Base-by-base conservation (phyloP, 352 stramenopile species). In the Elongisporangium anandrum region DNA sequence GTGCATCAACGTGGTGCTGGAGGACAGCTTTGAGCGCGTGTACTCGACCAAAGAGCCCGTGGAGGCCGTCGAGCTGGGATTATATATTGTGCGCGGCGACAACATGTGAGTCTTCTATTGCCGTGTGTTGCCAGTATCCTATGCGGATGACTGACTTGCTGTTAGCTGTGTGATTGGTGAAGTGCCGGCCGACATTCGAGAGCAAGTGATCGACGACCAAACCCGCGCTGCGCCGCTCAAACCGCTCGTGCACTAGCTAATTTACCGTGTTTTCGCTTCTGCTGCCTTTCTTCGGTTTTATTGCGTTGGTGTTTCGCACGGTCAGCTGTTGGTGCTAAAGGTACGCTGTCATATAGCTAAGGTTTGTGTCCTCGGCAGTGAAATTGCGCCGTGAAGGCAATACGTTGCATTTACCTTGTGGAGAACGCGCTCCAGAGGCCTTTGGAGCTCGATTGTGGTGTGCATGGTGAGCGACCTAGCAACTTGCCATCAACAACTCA, bases 51-150 rank as follows among this genome's bases (percentile, higher is more conserved):
- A 94, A 57, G 81, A 92, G 38, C 90, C 88, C 8, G 92, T 97
- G 39, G 88, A 98, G 54, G 80, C 87, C 21, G 87, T 96, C 20
- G 80, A 92, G 60, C 75, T 98, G 9, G 94, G 94, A 24, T 73
- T 98, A 22, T 97, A 97, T 64, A 97, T 98, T 61, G 81, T 98
- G 47, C 86, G 94, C 52, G 94, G 93, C 21, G 92, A 98, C 75
- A 98, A 98, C 71, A 97, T 97, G 88, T 95, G 75, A 65, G 78
- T 54, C 16, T 10, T 21, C 21, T 8, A 4, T 56, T 26, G 47
- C 10, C 21, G 15, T 47, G 13, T 5, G 49, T 45, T 15, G 5
- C 59, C 9, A 22, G 38, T 22, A 56, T 22, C 3, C 52, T 1
- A 60, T 54, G 45, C 24, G 64, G 7, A 19, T 61, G 22, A 41